Conservation (phyloP, 768 basidiomycete species). For the Hygrocybe punicea region DNA sequence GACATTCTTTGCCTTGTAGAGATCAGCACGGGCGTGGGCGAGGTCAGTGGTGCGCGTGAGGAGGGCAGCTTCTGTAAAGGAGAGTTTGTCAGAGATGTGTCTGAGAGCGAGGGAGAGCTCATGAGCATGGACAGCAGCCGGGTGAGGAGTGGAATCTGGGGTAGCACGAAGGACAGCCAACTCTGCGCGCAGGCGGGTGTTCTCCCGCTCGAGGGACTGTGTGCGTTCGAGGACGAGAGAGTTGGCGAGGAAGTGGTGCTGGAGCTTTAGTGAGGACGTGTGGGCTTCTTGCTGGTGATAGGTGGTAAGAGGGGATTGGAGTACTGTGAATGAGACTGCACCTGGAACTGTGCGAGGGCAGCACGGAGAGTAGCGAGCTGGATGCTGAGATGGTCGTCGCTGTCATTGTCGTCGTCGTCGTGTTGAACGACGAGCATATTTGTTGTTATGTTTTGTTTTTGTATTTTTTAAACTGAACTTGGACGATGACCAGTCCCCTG, state of each 20-base stretch:
- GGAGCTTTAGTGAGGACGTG: constrained; percentile 60
- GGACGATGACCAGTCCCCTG: no score
- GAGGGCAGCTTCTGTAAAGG: constrained; percentile 55
- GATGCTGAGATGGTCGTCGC: constrained; percentile 44
- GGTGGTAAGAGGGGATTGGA: constrained; percentile 5
- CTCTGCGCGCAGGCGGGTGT: constrained; percentile 54
- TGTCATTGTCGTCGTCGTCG: constrained; percentile 7
- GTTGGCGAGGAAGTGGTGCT: constrained; percentile 55
- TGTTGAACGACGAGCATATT: neutral
- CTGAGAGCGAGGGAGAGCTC: constrained; percentile 68
- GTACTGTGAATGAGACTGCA: constrained; percentile 16
- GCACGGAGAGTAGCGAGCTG: constrained; percentile 47
- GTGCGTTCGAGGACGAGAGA: constrained; percentile 47
- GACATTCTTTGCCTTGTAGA: constrained; percentile 39
- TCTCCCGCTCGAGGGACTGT: constrained; percentile 55
- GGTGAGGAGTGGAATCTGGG: constrained; percentile 42
- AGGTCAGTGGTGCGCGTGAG: constrained; percentile 49
- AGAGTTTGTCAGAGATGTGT: constrained; percentile 64
- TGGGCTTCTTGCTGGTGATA: constrained; percentile 64
- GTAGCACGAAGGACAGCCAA: constrained; percentile 51
- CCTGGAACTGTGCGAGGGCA: constrained; percentile 52
- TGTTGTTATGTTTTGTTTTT: neutral
- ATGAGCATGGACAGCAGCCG: constrained; percentile 34
- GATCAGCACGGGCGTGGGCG: constrained; percentile 41
- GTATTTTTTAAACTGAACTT: no score